phyloP scores from a whole-genome alignment of 1,284 basidiomycete genomes.

The Ustanciosporium gigantosporum region DNA sequence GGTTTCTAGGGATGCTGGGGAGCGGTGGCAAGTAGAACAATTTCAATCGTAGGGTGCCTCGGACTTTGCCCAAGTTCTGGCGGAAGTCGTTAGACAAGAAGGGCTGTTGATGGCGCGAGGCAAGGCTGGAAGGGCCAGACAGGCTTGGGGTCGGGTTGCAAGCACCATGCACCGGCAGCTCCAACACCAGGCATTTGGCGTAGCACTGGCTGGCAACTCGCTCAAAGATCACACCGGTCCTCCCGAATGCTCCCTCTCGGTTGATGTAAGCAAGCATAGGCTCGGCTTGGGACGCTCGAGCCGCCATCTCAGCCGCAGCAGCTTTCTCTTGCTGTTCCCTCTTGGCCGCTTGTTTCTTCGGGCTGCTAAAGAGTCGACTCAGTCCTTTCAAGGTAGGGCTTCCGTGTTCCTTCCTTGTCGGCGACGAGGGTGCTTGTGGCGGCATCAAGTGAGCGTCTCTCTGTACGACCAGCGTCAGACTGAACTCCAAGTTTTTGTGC shows the following conservation, averaged over 20 bases:
- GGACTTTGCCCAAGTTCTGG: slow-evolving; percentile 41
- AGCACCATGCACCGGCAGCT: slow-evolving; percentile 53
- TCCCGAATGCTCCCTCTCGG: slow-evolving; percentile 52
- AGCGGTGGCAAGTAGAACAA: slow-evolving; percentile 84
- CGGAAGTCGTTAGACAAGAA: slow-evolving; percentile 37
- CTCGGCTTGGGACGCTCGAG: slow-evolving; percentile 30
- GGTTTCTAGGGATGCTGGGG: slow-evolving; percentile 74
- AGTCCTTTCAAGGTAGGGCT: slow-evolving; percentile 48
- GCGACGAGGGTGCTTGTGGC: slow-evolving; percentile 23
- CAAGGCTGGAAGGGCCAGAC: slow-evolving; percentile 37
- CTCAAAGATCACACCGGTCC: slow-evolving; percentile 48
- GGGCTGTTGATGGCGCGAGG: slow-evolving; percentile 25
- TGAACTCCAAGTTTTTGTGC: slow-evolving; percentile 57
- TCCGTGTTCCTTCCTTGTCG: slow-evolving; percentile 30
- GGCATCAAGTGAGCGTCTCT: slow-evolving; percentile 50
- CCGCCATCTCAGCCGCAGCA: slow-evolving; percentile 25
- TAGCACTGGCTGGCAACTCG: slow-evolving; percentile 44
- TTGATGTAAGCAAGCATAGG: slow-evolving; percentile 53
- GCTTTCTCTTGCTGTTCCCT: slow-evolving; percentile 38
- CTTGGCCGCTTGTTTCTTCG: slow-evolving; percentile 50
- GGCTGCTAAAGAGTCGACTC: slow-evolving; percentile 49
- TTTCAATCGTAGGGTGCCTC: slow-evolving; percentile 55
- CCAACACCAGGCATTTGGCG: slow-evolving; percentile 44
- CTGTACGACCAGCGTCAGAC: slow-evolving; percentile 54
- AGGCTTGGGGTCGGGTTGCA: slow-evolving; percentile 32